Evolutionary conservation across 2,329 filamentous ascomycete species (phyloP), one percentile per base, ranked within the genome.

Genomic region (Thielaviopsis punctulata): DNA sequence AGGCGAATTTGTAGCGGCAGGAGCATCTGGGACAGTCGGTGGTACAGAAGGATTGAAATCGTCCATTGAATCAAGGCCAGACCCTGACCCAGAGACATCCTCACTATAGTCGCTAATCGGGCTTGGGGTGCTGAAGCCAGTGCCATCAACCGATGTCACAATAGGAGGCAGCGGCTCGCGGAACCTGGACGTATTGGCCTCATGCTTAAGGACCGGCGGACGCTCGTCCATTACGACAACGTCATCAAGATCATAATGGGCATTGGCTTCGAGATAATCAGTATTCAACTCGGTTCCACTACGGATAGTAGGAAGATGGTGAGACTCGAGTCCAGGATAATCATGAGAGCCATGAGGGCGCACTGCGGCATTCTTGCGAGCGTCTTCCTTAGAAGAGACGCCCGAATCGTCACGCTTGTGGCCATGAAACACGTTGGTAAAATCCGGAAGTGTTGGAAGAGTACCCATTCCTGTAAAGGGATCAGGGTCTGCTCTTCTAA

Each of bases 91-190:
- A 24, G 27, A 45, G 24, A 5, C 43, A 45, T 45, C 61, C 47
- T 72, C 66, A 47, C 64, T 67, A 19, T 69, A 67, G 41, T 56
- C 46, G 55, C 49, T 52, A 50, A 46, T 47, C 19, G 45, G 56
- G 48, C 51, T 54, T 19, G 48, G 52, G 25, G 49, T 55, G 41
- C 58, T 62, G 57, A 84, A 80, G 1, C 77, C 80, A 52, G 66
- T 74, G 9, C 76, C 78, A 60, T 88, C 82, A 18, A 82, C 74
- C 1, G 80, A 80, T 0, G 81, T 83, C 12, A 85, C 79, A 15
- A 86, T 73, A 1, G 82, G 82, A 4, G 84, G 80, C 30, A 87
- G 63, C 15, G 85, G 83, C 56, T 84, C 77, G 50, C 76, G 69
- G 56, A 72, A 72, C 58, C 71, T 72, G 7, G 74, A 75, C 12